These are phyloP conservation scores for Trypanosoma scelopori DNA, from an alignment of 208 protist species.

Conservation along the genomic window DNA sequence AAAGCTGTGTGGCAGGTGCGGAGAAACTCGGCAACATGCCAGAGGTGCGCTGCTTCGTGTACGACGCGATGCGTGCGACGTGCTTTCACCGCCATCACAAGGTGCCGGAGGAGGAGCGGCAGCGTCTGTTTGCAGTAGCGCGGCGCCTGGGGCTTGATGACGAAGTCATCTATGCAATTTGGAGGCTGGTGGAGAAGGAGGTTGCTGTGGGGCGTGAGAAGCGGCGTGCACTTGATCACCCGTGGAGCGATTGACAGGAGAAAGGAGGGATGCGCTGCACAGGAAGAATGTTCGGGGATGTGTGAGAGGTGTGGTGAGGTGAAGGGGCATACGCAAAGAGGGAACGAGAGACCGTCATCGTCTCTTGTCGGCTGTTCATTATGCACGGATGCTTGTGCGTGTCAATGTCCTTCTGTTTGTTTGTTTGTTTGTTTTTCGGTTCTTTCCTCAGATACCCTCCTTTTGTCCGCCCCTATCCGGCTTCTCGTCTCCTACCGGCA, in stretches of 20 bases:
- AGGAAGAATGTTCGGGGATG: too few relatives aligned
- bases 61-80: conserved; percentile 76
- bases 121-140: conserved; percentile 40
- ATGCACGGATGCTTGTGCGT: neutral
- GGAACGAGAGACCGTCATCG: too few relatives aligned
- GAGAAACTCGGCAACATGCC: conserved; percentile 41
- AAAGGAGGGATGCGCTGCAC: neutral
- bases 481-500: conserved; percentile 12
- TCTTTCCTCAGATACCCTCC: neutral
- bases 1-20: conserved; percentile 10
- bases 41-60: conserved; percentile 79
- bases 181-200: conserved; percentile 69
- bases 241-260: conserved; percentile 40
- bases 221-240: conserved; percentile 53
- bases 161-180: conserved; percentile 45
- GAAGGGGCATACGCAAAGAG: too few relatives aligned
- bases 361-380: too few relatives aligned
- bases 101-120: conserved; percentile 39
- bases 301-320: too few relatives aligned
- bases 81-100: conserved; percentile 60
- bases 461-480: neutral
- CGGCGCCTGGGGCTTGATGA: conserved; percentile 42
- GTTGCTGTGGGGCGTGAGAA: conserved; percentile 63
- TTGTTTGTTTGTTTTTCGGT: neutral
- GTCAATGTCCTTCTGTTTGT: neutral